Evolutionary conservation across 2,329 filamentous ascomycete species (phyloP), one percentile per base, ranked within the genome.

Genomic region (Sporothrix pseudoabietina): DNA sequence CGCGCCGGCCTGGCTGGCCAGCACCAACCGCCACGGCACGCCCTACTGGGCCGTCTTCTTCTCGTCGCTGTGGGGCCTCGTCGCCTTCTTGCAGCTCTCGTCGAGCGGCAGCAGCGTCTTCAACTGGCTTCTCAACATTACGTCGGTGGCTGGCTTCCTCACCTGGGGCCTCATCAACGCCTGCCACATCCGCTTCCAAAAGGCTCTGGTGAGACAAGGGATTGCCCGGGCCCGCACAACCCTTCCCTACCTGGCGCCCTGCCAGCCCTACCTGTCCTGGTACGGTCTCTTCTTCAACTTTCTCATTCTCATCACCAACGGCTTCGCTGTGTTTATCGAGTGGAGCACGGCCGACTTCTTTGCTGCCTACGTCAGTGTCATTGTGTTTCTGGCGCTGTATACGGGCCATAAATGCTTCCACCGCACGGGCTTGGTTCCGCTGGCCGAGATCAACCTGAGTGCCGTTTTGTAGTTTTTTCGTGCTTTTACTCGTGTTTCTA

Each of bases 141-240:
- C 65, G 5, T 65, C 70, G 8, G 52, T 72, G 5, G 63, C 65
- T 7, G 70, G 70, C 57, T 49, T 59, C 26, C 89, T 93, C 77
- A 89, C 87, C n/a, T 87, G 89, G 72, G 89, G 91, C 8, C 89
- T 89, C 2, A 90, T 90, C 12, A 89, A 93, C 79, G 91, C 92
- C 76, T 88, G 86, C 78, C 89, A 92, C 80, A 81, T 92, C 71
- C 85, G 85, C 19, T 92, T 92, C 81, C 88, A 89, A 85, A 83
- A 85, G n/a, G 88, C 86, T 9, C 83, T 92, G 70, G 79, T 81
- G 57, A 83, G 82, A 0, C 89, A 89, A 75, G 84, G 85, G 72
- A 86, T 92, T 35, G 82, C 86, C 35, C 88, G 90, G 35, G 82
- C 86, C 35, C 88, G 90, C 26, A 82, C 83, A 47, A 80, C 82